Percentiles rank a stretch among this genome's conserved stretches.
These are phyloP conservation scores for Dissophora ornata DNA, from an alignment of 192 early-diverging fungal genomes.

Conservation along the genomic window DNA sequence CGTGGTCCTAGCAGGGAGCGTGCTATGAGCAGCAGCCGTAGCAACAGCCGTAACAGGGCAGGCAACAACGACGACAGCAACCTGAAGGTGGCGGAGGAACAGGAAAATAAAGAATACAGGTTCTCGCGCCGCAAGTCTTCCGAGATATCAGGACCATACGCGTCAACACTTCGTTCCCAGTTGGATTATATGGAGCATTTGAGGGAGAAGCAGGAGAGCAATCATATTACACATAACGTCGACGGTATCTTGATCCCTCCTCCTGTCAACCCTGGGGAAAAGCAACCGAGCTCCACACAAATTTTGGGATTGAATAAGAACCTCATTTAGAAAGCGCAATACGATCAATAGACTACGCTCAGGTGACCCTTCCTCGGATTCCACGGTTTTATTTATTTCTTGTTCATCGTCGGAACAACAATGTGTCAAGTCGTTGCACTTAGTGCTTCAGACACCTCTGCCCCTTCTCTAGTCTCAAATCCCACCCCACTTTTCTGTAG, in stretches of 20 bases:
- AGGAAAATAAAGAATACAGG: conserved; percentile 26
- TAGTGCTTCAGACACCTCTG: no score
- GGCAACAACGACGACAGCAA: neutral
- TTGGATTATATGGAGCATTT: conserved; percentile 33
- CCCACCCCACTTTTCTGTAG: no score
- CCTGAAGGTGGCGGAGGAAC: neutral
- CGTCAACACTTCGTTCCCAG: conserved; percentile 11
- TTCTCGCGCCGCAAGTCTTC: conserved; percentile 17
- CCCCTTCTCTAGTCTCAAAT: no score
- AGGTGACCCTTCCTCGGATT: no score
- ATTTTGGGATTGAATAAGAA: no score
- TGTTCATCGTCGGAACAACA: neutral
- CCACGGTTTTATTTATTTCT: no score
- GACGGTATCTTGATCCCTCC: conserved; percentile 36
- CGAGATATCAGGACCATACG: conserved; percentile 31
- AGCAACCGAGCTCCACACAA: no score
- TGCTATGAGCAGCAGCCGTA: neutral
- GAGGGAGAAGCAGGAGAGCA: conserved; percentile 24
- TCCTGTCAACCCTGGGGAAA: conserved; percentile 7
- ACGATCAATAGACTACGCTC: no score
- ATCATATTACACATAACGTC: conserved; percentile 8
- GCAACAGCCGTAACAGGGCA: conserved; percentile 1
- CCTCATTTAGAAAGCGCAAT: no score
- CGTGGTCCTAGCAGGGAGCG: conserved; percentile 6
- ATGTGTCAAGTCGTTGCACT: no score